Conservation (phyloP, 768 basidiomycete genomes). For the Paxillus rubicundulus region DNA sequence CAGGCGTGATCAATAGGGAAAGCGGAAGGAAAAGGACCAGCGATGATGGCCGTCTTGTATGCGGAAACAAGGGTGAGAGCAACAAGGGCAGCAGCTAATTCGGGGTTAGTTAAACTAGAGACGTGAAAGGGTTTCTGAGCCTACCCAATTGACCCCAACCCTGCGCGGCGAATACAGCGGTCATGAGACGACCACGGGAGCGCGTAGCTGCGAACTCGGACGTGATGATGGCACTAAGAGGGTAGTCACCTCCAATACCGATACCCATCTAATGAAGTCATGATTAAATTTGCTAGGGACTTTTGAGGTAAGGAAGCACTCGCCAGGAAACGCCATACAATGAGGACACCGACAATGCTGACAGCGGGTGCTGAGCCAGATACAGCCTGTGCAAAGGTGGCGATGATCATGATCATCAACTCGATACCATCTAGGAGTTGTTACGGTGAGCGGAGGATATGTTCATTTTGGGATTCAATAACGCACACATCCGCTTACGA, state of each 20-base stretch:
- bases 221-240: constrained; percentile 80
- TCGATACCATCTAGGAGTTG: constrained; percentile 44
- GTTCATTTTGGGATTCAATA: background rate
- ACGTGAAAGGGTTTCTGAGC: constrained; percentile 16
- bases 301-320: constrained; percentile 12
- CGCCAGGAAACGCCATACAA: constrained; percentile 82
- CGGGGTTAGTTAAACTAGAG: background rate
- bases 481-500: constrained; percentile 77
- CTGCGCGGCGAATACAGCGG: constrained; percentile 81
- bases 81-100: constrained; percentile 61
- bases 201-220: constrained; percentile 83
- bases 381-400: constrained; percentile 77
- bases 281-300: background rate
- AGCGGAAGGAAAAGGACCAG: constrained; percentile 36
- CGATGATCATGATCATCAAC: constrained; percentile 78
- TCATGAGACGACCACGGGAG: constrained; percentile 84
- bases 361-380: constrained; percentile 66
- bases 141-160: constrained; percentile 84
- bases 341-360: constrained; percentile 68
- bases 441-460: background rate
- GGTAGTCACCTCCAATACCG: constrained; percentile 90
- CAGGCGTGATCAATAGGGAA: constrained; percentile 71
- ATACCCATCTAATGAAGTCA: constrained; percentile 54
- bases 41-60: constrained; percentile 61
- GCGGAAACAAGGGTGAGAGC: constrained; percentile 61